Conservation (phyloP, 352 stramenopile genomes). For the Globisporangium rhizosaccharum region DNA sequence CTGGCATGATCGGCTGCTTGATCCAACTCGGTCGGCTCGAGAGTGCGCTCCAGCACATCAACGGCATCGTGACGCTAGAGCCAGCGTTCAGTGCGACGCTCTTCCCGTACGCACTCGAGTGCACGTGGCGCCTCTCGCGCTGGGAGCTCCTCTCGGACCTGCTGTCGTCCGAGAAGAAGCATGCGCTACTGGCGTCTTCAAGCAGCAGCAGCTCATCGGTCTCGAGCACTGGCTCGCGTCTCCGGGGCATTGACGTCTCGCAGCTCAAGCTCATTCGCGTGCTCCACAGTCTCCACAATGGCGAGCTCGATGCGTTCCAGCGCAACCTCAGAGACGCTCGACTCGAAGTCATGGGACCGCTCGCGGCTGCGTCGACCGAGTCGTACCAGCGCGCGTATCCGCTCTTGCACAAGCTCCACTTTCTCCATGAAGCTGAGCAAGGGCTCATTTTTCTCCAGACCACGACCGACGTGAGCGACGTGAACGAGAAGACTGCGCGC, state of each 20-base stretch:
- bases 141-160: slow-evolving; percentile 79
- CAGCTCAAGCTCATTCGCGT: slow-evolving; percentile 80
- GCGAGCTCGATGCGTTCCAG: slow-evolving; percentile 47
- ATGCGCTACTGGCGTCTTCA: slow-evolving; percentile 38
- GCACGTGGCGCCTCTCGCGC: slow-evolving; percentile 78
- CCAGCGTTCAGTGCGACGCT: slow-evolving; percentile 72
- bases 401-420: slow-evolving; percentile 68
- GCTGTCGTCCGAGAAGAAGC: slow-evolving; percentile 71
- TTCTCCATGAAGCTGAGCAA: slow-evolving; percentile 71
- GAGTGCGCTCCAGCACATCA: slow-evolving; percentile 83
- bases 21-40: slow-evolving; percentile 81
- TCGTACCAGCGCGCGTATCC: slow-evolving; percentile 78
- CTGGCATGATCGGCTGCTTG: slow-evolving; percentile 76
- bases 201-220: neutral
- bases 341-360: slow-evolving; percentile 61
- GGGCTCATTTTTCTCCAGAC: slow-evolving; percentile 55
- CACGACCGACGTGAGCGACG: slow-evolving; percentile 9
- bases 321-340: slow-evolving; percentile 60
- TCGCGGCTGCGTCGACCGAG: slow-evolving; percentile 63
- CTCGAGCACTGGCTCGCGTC: slow-evolving; percentile 9
- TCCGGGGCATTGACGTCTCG: slow-evolving; percentile 67
- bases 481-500: slow-evolving; percentile 22
- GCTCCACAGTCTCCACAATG: slow-evolving; percentile 63
- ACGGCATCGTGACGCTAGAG: slow-evolving; percentile 78
- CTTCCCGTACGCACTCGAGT: slow-evolving; percentile 80